Base-by-base conservation (phyloP, 768 basidiomycete genomes). In the Hortiboletus campestris region DNA sequence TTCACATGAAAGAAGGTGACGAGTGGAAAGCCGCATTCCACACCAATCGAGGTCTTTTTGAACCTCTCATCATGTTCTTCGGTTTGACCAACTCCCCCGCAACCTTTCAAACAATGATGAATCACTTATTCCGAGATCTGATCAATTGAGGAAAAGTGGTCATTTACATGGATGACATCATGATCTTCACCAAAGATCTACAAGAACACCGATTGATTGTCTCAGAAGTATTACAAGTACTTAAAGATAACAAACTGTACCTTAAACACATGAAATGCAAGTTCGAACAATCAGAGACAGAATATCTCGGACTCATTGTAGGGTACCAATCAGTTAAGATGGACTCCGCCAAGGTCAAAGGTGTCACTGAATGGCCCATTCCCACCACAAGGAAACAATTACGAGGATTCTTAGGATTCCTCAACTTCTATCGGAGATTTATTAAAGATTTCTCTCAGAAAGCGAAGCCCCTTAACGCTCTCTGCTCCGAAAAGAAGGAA, bases 151-250 rank as follows among this genome's bases (percentile, higher is more conserved):
- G 19, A 46, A 5, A 32, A 2, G 31, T 46, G 0, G 6, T 46
- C 2, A 11, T 46, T 2, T 79, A 78, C 44, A 76, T 78, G 10
- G 74, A 79, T 46, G 71, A 79, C 44, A 78, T 78, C 2, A 67
- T 78, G 0, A 64, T 77, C 0, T 77, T 65, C 49, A 73, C 71
- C 0, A 39, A 50, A 28, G 57, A 52, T 1, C 66, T 66, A 4
- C 58, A 72, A 1, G 68, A 76, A 1, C 75, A 78, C 55, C 2
- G 4, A 39, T 1, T 4, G 2, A 25, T 60, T 1, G 32, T 57
- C 0, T 0, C 0, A 1, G 6, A 57, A 12, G 57, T 53, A 0
- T 12, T 60, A n/a, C 8, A 50, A 4, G 32, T 25, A 0, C n/a
- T 55, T 0, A 0, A 6, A n/a, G n/a, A n/a, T 0, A 53, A 56